Base-by-base conservation (phyloP, 768 basidiomycete species). In the Lepiota venenata region DNA sequence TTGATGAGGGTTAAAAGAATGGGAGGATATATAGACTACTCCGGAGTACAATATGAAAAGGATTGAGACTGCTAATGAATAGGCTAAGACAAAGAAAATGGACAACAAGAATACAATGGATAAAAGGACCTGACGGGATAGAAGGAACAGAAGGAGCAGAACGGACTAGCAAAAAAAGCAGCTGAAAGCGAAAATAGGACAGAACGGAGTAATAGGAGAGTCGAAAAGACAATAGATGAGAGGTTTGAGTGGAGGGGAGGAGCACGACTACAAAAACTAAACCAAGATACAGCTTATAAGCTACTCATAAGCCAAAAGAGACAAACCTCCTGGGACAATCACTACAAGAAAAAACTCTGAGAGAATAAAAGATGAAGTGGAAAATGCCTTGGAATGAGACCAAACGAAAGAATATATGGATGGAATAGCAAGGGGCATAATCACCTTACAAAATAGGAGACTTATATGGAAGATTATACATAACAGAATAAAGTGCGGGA, bases 401-500 rank as follows among this genome's bases (percentile, higher is more conserved):
- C 20, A 2, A 5, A 8, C 12, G 12, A 4, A 27, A 45, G 27
- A 29, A 3, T 1, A 61, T 63, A 22, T 63, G 58, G 60, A 44
- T 49, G 38, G 21, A 29, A 39, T 27, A 4, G 47, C 45, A 48
- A 42, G 52, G 12, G 40, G 41, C 10, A 32, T 39, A 8, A 22
- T 63, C 15, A n/a, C 14, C 58, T 2, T 47, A 52, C 35, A 57
- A 55, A 16, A 35, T 49, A 11, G 5, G 29, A 42, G 42, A 57
- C 21, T 63, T 37, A 8, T 60, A n/a, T 63, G 60, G 60, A 63
- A 57, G 46, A 50, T 42, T 12, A 47, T 61, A 9, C 58, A 63
- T 18, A 52, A 60, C 25, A 57, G 57, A 36, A 40, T 58, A 15
- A 55, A 53, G 20, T 38, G 55, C 11, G 59, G 59, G 35, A 29